Percentiles rank a stretch among this genome's conserved stretches.
Conservation (phyloP, 192 early-diverging fungal genomes). For the Globomyces pollinis-pini region DNA sequence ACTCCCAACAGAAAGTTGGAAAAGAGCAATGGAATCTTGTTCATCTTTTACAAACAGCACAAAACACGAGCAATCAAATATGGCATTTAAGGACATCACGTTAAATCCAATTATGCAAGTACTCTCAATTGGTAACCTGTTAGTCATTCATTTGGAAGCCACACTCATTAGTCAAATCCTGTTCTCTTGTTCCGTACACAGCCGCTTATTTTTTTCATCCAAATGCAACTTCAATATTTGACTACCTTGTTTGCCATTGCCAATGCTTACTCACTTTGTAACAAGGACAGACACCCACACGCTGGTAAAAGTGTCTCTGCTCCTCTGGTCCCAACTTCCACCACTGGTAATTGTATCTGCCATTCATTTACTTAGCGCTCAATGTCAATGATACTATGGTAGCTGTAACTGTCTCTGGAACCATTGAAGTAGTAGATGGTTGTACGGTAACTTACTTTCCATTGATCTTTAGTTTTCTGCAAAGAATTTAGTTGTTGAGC, state of each 20-base stretch:
- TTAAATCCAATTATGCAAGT: no score
- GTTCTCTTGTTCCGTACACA: no score
- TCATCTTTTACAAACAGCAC: no score
- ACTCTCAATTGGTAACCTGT: no score
- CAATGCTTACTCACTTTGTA: neutral
- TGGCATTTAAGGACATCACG: no score
- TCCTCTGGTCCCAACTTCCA: neutral
- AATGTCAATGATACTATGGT: neutral
- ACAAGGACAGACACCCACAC: neutral
- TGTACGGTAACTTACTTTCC: neutral
- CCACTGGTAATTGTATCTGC: no score
- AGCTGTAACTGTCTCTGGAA: neutral
- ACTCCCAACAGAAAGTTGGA: no score
- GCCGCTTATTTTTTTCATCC: conserved; percentile 16
- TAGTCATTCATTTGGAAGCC: no score
- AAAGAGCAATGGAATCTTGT: no score
- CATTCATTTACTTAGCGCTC: no score
- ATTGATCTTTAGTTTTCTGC: neutral
- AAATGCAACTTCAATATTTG: conserved; percentile 10
- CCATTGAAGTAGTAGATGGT: neutral
- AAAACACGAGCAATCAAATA: no score
- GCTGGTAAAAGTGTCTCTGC: neutral
- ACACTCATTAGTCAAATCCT: no score
- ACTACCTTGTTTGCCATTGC: neutral
- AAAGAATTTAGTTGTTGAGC: neutral